Conservation (phyloP, 495 filamentous ascomycete genomes). For the Podospora comata region DNA sequence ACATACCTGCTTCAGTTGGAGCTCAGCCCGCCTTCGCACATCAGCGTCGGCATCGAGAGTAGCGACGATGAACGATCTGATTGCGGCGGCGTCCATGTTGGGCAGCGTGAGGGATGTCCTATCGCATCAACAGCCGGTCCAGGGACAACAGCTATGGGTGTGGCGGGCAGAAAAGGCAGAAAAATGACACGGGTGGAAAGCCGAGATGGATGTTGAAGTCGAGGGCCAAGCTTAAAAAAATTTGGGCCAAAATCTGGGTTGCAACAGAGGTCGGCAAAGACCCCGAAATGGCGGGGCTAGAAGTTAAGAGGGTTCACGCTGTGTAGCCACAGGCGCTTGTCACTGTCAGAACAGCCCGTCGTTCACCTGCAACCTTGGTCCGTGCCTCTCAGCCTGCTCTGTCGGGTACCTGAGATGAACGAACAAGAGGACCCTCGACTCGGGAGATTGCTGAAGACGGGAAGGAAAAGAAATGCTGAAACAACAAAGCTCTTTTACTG, state of each 20-base stretch:
- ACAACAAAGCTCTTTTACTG: neutral
- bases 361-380: neutral
- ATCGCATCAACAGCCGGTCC: slow-evolving; percentile 31
- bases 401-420: neutral
- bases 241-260: slow-evolving; percentile 36
- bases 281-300: slow-evolving; percentile 31
- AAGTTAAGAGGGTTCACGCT: slow-evolving; percentile 19
- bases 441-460: neutral
- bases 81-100: slow-evolving; percentile 80
- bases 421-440: neutral
- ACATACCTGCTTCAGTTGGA: slow-evolving; percentile 90
- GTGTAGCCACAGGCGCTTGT: slow-evolving; percentile 17
- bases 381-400: neutral
- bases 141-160: slow-evolving; percentile 16
- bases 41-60: slow-evolving; percentile 85
- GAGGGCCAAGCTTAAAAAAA: slow-evolving; percentile 33
- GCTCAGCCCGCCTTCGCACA: slow-evolving; percentile 78
- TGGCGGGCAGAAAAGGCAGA: slow-evolving; percentile 14
- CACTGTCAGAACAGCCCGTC: slow-evolving; percentile 15
- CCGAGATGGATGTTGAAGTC: slow-evolving; percentile 25
- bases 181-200: slow-evolving; percentile 16
- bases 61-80: slow-evolving; percentile 82
- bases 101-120: slow-evolving; percentile 27
- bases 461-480: neutral
- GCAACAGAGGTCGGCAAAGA: slow-evolving; percentile 16